phyloP scores from a whole-genome alignment of 345 rosid species.

The Raphanus raphanistrum region DNA sequence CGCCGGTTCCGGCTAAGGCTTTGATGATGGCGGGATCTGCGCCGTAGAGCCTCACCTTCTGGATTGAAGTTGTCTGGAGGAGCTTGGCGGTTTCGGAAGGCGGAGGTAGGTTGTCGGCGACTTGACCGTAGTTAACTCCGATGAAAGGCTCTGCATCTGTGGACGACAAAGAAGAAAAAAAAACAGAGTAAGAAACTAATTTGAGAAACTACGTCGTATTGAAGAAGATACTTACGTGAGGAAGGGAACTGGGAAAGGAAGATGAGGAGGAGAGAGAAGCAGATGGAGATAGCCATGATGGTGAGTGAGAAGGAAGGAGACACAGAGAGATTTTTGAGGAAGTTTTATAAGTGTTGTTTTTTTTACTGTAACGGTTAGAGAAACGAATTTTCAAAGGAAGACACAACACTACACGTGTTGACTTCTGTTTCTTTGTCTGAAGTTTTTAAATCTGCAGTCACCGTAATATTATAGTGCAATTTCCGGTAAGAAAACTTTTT shows the following conservation, averaged over 20 bases:
- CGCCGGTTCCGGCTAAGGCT: slow-evolving; percentile 73
- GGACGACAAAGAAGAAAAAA: too few relatives aligned
- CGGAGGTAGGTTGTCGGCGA: slow-evolving; percentile 88
- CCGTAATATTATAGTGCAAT: not conserved
- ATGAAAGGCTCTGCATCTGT: slow-evolving; percentile 74
- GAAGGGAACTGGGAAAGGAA: slow-evolving; percentile 32
- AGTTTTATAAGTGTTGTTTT: not conserved
- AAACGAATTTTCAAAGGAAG: not conserved
- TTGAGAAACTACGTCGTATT: slow-evolving; percentile 15
- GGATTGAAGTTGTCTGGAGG: slow-evolving; percentile 66
- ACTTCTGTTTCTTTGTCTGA: not conserved
- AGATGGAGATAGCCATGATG: slow-evolving; percentile 37
- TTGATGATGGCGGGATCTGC: slow-evolving; percentile 78
- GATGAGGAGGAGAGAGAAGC: slow-evolving; percentile 40
- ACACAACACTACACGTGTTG: slow-evolving; percentile 30
- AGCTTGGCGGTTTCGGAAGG: slow-evolving; percentile 82
- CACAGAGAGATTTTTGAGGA: not conserved
- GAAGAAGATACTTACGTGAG: slow-evolving; percentile 48
- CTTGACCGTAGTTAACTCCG: slow-evolving; percentile 86
- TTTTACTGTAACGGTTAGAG: slow-evolving; percentile 29
- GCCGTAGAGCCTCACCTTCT: slow-evolving; percentile 77
- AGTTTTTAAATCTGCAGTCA: slow-evolving; percentile 4
- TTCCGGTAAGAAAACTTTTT: not conserved
- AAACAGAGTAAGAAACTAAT: slow-evolving; percentile 7
- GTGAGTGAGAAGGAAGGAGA: slow-evolving; percentile 21